Base-by-base conservation (phyloP, 768 basidiomycete species). In the Naganishia kalamii region DNA sequence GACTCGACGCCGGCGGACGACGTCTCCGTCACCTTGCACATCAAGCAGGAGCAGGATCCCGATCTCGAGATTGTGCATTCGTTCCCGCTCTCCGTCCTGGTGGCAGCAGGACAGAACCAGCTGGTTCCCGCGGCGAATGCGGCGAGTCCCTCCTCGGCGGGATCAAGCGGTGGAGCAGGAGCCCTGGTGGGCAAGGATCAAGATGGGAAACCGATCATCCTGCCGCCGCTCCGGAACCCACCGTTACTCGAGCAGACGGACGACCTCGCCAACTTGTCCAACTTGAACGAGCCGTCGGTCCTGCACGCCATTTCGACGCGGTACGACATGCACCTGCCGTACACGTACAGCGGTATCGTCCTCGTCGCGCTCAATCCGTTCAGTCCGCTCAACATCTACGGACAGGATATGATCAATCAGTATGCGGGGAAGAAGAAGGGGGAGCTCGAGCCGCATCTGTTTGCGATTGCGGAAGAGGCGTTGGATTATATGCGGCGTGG, bases 391-490 rank as follows among this genome's bases (percentile, higher is more conserved):
- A 90, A 92, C 27, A 87, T 98, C 66, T 99, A 99, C 82, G 91
- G 90, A 6, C 90, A 91, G 23, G 92, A 96, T 76, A 90, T 96
- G 74, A 94, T 99, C 21, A 93, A 98, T 79, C 92, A 92, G 15
- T 99, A 99, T 78, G 88, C 88, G 68, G 92, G 91, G 61, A 82
- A 91, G 60, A 85, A 85, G 74, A 87, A 92, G 77, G 94, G 94
- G 43, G 96, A 98, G 66, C 82, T 98, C 37, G 96, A 98, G 74
- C 96, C 96, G 1, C 96, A 99, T 81, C 78, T 99, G 69, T 99
- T 98, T 79, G 96, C 96, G 23, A 99, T 99, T 70, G 96, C 96
- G 11, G 96, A 99, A 79, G 96, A 98, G 81, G 96, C 96, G 67
- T 91, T 98, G 77, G 93, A 92, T 13, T 90, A 90, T 62, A 98